Conservation (phyloP, 352 stramenopile species). For the Globisporangium canariense region DNA sequence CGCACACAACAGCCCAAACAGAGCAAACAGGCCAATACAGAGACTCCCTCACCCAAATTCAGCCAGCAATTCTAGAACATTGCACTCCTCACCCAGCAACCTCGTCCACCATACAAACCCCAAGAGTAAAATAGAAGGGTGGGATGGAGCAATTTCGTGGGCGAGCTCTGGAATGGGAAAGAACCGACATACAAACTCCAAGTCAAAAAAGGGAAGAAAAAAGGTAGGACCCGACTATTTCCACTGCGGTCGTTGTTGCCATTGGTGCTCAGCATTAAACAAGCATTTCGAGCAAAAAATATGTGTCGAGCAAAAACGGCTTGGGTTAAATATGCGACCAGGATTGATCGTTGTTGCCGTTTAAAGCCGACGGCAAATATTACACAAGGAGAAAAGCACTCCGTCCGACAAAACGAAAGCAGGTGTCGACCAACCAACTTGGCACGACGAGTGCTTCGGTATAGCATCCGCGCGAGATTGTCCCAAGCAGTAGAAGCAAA, state of each 20-base stretch:
- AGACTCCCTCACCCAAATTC: not conserved
- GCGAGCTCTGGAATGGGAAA: conserved; percentile 5
- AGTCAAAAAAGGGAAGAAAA: not conserved
- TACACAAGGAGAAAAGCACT: not conserved
- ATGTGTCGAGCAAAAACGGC: not conserved
- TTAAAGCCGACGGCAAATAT: too few species aligned
- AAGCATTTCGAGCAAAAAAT: too few species aligned
- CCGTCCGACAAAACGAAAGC: too few species aligned
- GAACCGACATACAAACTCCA: conserved; percentile 22
- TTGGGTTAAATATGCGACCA: too few species aligned
- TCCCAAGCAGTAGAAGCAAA: too few species aligned
- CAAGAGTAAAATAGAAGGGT: not conserved
- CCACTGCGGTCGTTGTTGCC: not conserved
- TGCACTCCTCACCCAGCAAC: too few species aligned
- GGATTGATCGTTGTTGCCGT: too few species aligned
- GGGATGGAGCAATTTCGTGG: not conserved
- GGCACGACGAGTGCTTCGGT: too few species aligned
- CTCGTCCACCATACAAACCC: not conserved
- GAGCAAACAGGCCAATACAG: not conserved
- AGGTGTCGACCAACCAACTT: too few species aligned
- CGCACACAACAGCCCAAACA: not conserved
- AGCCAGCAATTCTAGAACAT: not conserved
- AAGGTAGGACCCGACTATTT: conserved; percentile 9
- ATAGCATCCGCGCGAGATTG: too few species aligned
- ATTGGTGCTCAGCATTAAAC: not conserved